Percentiles rank a stretch among this genome's conserved stretches.
Conservation (phyloP, 2,329 filamentous ascomycete genomes). For the Elsinoe australis region DNA sequence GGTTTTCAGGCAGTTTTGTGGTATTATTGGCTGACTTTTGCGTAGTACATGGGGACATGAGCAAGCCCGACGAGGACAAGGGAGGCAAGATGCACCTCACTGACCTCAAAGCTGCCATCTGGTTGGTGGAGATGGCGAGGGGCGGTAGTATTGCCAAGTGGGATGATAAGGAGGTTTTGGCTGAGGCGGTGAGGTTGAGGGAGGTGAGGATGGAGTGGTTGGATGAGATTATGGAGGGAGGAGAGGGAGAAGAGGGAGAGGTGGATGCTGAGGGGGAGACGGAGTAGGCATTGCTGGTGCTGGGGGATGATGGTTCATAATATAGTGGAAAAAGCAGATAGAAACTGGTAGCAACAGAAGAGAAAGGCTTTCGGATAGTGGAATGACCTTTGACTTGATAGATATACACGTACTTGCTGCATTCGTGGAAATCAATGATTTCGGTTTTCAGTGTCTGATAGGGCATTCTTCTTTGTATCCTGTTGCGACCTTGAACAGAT, state of each 20-base stretch:
- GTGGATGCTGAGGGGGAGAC: not conserved
- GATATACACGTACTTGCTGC: too few relatives aligned
- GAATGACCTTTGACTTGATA: too few relatives aligned
- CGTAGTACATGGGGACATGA: not conserved
- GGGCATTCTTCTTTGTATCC: too few relatives aligned
- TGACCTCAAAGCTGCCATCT: conserved; percentile 4
- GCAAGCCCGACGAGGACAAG: not conserved
- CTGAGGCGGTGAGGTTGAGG: conserved; percentile 14
- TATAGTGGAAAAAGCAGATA: not conserved
- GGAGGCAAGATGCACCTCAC: conserved; percentile 10
- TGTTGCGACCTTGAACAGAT: too few relatives aligned
- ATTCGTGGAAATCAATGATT: too few relatives aligned
- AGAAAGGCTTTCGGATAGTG: too few relatives aligned
- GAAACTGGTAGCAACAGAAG: too few relatives aligned
- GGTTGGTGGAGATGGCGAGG: not conserved
- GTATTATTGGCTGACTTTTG: too few relatives aligned
- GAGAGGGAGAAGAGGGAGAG: not conserved
- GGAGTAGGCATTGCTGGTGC: not conserved
- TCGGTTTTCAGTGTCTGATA: too few relatives aligned
- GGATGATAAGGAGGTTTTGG: conserved; percentile 5
- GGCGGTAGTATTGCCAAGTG: not conserved
- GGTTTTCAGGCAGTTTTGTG: too few relatives aligned
- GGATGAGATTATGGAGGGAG: not conserved
- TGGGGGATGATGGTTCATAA: not conserved
- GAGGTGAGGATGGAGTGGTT: not conserved